phyloP scores from a whole-genome alignment of 2,329 filamentous ascomycete species.

The Gremmenia infestans region DNA sequence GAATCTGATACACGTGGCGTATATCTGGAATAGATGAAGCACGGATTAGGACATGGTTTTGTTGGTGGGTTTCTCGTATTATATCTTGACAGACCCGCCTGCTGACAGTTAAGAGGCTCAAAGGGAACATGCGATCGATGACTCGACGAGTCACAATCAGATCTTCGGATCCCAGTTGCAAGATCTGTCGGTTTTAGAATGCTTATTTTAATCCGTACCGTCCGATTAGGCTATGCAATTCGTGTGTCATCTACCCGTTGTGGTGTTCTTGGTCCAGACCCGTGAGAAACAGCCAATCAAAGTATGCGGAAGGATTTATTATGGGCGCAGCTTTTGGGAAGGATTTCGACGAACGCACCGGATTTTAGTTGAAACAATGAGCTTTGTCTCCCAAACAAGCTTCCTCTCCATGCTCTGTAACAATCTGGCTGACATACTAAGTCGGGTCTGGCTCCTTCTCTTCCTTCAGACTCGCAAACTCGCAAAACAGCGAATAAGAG shows the following conservation, averaged over 20 bases:
- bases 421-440: background rate
- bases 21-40: background rate
- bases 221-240: background rate
- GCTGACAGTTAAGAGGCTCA: background rate
- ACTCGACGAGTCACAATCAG: background rate
- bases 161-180: background rate
- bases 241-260: background rate
- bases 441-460: background rate
- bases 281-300: background rate
- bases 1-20: background rate
- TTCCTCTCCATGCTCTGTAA: background rate
- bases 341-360: background rate
- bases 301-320: conserved; percentile 1
- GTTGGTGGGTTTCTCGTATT: no score
- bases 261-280: background rate
- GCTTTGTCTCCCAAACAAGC: background rate
- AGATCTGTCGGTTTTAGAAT: background rate
- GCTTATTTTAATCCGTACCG: background rate
- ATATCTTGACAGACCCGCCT: background rate
- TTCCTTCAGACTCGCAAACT: background rate
- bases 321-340: background rate
- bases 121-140: background rate
- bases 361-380: no score
- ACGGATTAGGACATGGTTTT: no score
- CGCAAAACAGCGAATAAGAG: background rate